Conservation (phyloP, 2,329 filamentous ascomycete genomes). For the Microdochium trichocladiopsis region DNA sequence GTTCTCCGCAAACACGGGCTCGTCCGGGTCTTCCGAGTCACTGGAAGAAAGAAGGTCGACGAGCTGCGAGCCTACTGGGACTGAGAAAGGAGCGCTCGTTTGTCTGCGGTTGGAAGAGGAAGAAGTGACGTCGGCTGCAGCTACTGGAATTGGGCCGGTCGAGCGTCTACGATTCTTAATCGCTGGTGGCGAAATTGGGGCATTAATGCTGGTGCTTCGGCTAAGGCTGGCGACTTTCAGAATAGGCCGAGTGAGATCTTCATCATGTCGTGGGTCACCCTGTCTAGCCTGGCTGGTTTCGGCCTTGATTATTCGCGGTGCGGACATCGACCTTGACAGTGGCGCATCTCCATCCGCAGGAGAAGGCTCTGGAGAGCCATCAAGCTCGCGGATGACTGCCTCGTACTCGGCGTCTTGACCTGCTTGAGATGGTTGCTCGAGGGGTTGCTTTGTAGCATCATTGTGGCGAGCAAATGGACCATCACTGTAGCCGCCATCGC, state of each 20-base stretch:
- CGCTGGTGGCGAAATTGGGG: conserved; percentile 7
- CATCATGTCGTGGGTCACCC: not conserved
- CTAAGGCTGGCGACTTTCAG: conserved; percentile 4
- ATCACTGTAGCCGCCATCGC: not conserved
- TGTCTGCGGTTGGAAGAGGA: not conserved
- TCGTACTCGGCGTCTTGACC: conserved; percentile 30
- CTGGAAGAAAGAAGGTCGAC: conserved; percentile 25
- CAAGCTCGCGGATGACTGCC: conserved; percentile 34
- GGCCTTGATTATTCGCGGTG: conserved; percentile 10
- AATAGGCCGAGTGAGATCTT: not conserved
- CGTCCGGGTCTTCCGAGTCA: conserved; percentile 12
- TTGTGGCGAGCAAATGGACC: conserved; percentile 13
- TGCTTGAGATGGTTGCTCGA: conserved; percentile 3
- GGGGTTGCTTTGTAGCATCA: conserved; percentile 15
- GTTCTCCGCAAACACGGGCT: conserved; percentile 22
- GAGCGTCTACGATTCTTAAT: not conserved
- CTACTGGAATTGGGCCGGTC: not conserved
- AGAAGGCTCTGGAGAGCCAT: conserved; percentile 14
- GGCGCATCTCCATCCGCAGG: not conserved
- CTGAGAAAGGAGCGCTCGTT: conserved; percentile 13
- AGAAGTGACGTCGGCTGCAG: not conserved
- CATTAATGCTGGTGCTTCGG: conserved; percentile 13
- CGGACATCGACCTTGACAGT: not conserved
- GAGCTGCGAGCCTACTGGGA: conserved; percentile 28
- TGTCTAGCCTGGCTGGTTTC: conserved; percentile 2